Evolutionary conservation across 2,329 filamentous ascomycete genomes (phyloP).

Genomic region (Helotiales sp.): DNA sequence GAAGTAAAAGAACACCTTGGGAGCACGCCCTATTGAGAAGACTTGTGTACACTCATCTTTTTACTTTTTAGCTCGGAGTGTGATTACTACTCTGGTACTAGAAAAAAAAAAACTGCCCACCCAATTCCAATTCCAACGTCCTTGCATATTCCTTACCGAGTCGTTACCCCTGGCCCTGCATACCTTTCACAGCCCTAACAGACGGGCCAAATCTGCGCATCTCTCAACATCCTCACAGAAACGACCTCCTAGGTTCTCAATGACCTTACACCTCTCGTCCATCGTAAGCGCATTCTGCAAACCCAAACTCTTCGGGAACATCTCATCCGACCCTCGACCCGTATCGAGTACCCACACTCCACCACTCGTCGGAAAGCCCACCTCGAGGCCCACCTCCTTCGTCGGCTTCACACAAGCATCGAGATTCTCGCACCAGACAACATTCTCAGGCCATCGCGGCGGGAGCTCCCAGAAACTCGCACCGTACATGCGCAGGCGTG

Average conservation of each 20-base stretch:
- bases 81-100: not conserved
- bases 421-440: not conserved
- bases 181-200: not conserved
- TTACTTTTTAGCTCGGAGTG: not conserved
- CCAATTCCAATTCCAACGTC: not conserved
- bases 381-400: not conserved
- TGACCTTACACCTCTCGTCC: not conserved
- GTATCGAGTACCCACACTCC: not conserved
- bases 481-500: not conserved
- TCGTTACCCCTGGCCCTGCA: not conserved
- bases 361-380: not conserved
- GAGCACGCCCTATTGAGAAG: not conserved
- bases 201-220: not conserved
- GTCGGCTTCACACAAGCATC: not conserved
- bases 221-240: not conserved
- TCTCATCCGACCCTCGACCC: not conserved
- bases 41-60: not conserved
- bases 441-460: not conserved
- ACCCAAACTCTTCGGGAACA: not conserved
- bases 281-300: not conserved
- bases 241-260: not conserved
- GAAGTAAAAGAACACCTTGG: not conserved
- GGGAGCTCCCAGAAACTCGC: not conserved
- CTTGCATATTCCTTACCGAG: not conserved
- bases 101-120: not conserved